Evolutionary conservation across 208 protist genomes (phyloP).

Genomic region (Sergeia podlipaevii): DNA sequence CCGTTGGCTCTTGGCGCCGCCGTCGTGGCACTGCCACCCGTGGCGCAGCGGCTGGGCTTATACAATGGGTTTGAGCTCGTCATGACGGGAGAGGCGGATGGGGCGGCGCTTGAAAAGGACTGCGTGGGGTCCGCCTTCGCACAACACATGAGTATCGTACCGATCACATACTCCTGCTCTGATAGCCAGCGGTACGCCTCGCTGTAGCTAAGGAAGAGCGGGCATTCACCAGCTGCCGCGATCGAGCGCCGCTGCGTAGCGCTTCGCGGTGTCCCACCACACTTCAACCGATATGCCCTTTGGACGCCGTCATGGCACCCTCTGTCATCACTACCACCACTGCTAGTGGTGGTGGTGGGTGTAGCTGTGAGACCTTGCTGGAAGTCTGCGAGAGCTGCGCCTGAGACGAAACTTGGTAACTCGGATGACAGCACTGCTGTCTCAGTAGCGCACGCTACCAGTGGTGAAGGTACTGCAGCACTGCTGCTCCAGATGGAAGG

Average conservation of each 20-base stretch:
- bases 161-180: constrained; percentile 86
- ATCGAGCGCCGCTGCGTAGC: constrained; percentile 8
- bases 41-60: too few relatives aligned
- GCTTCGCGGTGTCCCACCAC: too few relatives aligned
- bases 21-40: too few relatives aligned
- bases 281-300: too few relatives aligned
- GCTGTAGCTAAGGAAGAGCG: constrained; percentile 40
- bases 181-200: constrained; percentile 73
- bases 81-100: too few relatives aligned
- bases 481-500: constrained; percentile 12
- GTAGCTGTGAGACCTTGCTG: too few relatives aligned
- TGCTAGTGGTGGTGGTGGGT: constrained; percentile 1
- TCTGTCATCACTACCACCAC: background rate
- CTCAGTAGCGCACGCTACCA: background rate
- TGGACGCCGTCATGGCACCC: constrained; percentile 14
- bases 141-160: constrained; percentile 60
- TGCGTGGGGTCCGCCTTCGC: constrained; percentile 8
- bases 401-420: too few relatives aligned
- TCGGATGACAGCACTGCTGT: background rate
- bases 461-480: constrained; percentile 8
- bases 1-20: constrained; percentile 8
- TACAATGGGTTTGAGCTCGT: too few relatives aligned
- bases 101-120: background rate
- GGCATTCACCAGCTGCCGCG: background rate
- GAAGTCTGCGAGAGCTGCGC: too few relatives aligned